Conservation (phyloP, 2,329 filamentous ascomycete genomes). For the Fusarium pseudonygamai region DNA sequence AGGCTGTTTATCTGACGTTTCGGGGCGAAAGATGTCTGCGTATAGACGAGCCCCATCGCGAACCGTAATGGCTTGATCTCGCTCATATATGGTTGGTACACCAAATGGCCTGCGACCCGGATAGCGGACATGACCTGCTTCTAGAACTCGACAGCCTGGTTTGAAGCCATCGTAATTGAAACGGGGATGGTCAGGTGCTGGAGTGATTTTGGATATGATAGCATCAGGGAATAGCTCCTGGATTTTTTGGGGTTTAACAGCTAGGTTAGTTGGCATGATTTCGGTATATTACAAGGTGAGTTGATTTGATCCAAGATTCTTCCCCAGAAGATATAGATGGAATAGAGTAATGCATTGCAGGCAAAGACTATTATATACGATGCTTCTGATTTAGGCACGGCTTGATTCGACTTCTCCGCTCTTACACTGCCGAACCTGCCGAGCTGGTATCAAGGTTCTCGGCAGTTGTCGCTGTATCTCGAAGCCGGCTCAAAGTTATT, state of each 20-base stretch:
- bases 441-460: not conserved
- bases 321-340: not conserved
- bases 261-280: not conserved
- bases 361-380: accelerated
- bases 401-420: not conserved
- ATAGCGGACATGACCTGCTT: not conserved
- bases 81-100: not conserved
- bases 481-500: not conserved
- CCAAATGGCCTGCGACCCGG: not conserved
- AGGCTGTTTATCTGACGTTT: not conserved
- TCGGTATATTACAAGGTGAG: too few relatives aligned
- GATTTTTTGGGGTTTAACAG: accelerated
- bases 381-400: accelerated
- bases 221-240: not conserved
- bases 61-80: not conserved
- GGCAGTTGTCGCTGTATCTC: not conserved
- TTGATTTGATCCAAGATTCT: not conserved
- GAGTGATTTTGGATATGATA: not conserved
- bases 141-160: not conserved
- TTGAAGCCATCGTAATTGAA: not conserved
- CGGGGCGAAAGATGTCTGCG: slow-evolving; percentile 11
- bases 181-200: not conserved
- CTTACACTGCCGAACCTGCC: not conserved
- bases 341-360: accelerated
- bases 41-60: slow-evolving; percentile 10